Base-by-base conservation (phyloP, 1,139 yeast genomes). In the Candida mesenterica region DNA sequence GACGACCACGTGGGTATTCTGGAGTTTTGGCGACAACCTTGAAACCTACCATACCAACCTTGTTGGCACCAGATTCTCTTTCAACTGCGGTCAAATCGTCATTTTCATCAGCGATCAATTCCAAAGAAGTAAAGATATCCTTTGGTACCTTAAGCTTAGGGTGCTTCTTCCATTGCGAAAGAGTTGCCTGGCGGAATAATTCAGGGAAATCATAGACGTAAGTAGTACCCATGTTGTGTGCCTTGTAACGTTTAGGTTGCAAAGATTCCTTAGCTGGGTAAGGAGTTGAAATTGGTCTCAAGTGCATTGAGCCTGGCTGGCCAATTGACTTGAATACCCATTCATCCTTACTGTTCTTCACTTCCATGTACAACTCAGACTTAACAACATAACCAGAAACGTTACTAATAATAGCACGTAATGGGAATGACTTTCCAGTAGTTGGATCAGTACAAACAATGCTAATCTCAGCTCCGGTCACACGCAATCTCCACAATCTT, bases 201-300 rank as follows among this genome's bases (percentile, higher is more conserved):
- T 92, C 98, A 35, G 98, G 98, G 92, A 92, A 94, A 65, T 92
- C 98, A 59, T 94, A 94, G 34, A 88, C 96, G 58, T 88, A 92
- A 16, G 98, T 90, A 13, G 98, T 92, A 46, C 98, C 98, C 92
- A 92, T 86, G 56, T 88, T 77, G 66, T 92, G 97, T 32, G 98
- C 98, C 71, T 85, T 87, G 72, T 94, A 94, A 69, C 98, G 89
- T 68, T 92, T 92, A 53, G 97, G 97, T 72, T 92, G 98, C 55
- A 92, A 76, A 68, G 95, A 90, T 68, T 92, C 98, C 73, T 92
- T 92, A 28, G 95, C 96, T 40, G 97, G 95, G 59, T 92, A 94
- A 37, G 97, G 96, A 36, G 97, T 86, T 32, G 92, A 85, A 53
- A 92, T 89, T 36, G 96, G 84, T 66, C 97, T 82, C 69, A 92